phyloP scores from a whole-genome alignment of 1,284 basidiomycete genomes.

The Ceratobasidium theobromae region DNA sequence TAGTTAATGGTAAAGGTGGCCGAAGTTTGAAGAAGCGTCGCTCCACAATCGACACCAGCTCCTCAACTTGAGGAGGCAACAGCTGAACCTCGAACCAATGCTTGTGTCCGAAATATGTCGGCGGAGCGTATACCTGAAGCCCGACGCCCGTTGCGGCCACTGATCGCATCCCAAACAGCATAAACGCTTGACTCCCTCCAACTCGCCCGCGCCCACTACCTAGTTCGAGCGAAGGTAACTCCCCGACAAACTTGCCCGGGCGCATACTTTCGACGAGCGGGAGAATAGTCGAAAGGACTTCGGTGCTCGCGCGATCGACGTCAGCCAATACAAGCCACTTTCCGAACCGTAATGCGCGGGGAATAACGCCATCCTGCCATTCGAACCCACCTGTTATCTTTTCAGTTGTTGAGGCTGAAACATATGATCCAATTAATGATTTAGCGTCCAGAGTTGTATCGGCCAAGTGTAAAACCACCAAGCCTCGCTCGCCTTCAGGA shows the following conservation, averaged over 20 bases:
- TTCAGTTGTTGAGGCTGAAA: conserved; percentile 81
- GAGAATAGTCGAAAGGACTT: conserved; percentile 82
- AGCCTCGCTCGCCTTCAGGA: conserved; percentile 51
- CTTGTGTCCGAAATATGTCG: conserved; percentile 79
- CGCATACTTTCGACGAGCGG: conserved; percentile 82
- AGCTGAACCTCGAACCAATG: conserved; percentile 76
- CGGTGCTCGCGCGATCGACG: conserved; percentile 84
- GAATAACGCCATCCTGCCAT: conserved; percentile 94
- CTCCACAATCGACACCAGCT: conserved; percentile 69
- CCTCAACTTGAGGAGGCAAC: conserved; percentile 59
- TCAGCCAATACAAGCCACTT: conserved; percentile 95
- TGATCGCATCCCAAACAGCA: conserved; percentile 80
- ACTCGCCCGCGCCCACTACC: conserved; percentile 65
- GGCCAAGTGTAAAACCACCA: conserved; percentile 86
- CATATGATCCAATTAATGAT: conserved; percentile 89
- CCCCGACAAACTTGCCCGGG: conserved; percentile 74
- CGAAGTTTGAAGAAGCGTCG: conserved; percentile 65
- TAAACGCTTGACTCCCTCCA: conserved; percentile 69
- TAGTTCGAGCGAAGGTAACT: conserved; percentile 65
- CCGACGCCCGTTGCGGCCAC: conserved; percentile 46
- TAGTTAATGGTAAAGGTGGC: conserved; percentile 49
- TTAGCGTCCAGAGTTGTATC: conserved; percentile 95
- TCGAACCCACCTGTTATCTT: conserved; percentile 73
- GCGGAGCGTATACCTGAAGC: conserved; percentile 47
- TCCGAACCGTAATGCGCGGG: conserved; percentile 87